Evolutionary conservation across 2,329 filamentous ascomycete genomes (phyloP), one percentile per base, ranked within the genome.

Genomic region (Stemphylium beticola): DNA sequence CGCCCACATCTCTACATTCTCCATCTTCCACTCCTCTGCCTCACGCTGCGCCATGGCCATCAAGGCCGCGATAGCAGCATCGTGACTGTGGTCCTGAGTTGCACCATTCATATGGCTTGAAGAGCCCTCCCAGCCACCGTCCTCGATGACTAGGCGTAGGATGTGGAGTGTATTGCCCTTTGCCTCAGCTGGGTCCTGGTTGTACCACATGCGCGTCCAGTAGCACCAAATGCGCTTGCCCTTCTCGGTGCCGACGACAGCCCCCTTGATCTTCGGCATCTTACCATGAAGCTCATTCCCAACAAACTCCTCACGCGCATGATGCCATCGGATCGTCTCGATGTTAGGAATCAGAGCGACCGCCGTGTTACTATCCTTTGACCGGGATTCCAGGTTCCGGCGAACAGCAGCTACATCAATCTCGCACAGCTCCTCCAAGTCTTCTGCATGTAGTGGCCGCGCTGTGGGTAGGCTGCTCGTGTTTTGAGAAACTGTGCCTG

Each of bases 1-100:
- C 69, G 95, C 96, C 93, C 93, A 98, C 46, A 93, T 79, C 71
- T 92, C 84, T 3, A 96, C 85, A 40, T 85, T 82, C 36, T 82
- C 80, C 77, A 91, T 85, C 39, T 83, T 79, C 89, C 91, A 96
- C 52, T 85, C 80, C 3, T 80, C 76, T 1, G 93, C 93, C 74
- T 96, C 86, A 8, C 76, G 76, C 66, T 88, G 86, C 4, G 92
- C 92, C 39, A 87, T 79, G 37, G 78, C 75, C 39, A 96, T 72
- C 22, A 96, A 81, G 2, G 84, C 83, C 33, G 81, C 79, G 55
- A 96, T 81, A 1, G 81, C 80, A 33, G 57, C 61, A 18, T 63
- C 67, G 37, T 71, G 63, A 20, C 57, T 51, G 8, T 60, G 57
- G 29, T 65, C 49, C 22, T n/a, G 36, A 2, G 56, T 37, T 18